These are phyloP conservation scores for Atkinsonella hypoxylon DNA, from an alignment of 2,329 filamentous ascomycete species.

Conservation along the genomic window DNA sequence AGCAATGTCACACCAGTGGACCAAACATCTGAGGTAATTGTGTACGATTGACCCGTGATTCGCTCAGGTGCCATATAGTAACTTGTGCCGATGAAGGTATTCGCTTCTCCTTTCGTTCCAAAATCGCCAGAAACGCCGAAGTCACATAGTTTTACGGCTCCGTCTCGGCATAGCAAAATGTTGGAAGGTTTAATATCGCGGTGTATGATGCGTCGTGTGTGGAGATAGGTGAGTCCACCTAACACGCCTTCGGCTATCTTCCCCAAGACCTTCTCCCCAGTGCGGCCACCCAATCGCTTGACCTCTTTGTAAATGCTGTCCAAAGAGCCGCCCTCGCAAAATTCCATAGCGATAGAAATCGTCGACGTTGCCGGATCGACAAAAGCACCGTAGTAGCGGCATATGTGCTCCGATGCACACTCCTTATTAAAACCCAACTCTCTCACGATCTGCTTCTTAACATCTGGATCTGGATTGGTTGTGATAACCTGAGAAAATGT, in stretches of 20 bases:
- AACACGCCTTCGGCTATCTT: constrained; percentile 95
- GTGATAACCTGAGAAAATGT: constrained; percentile 68
- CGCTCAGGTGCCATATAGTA: constrained; percentile 99
- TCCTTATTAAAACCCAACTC: constrained; percentile 97
- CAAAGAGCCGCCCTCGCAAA: constrained; percentile 90
- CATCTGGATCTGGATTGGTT: constrained; percentile 91
- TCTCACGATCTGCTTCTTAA: constrained; percentile 96
- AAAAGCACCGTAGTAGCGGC: constrained; percentile 93
- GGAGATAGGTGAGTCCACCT: constrained; percentile 86
- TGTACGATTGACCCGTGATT: constrained; percentile 95
- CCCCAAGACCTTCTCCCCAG: constrained; percentile 91
- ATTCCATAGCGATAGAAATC: constrained; percentile 98
- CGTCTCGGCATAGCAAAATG: constrained; percentile 82
- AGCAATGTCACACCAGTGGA: constrained; percentile 90
- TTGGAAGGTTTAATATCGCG: constrained; percentile 98
- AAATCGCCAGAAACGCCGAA: constrained; percentile 97
- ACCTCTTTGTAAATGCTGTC: constrained; percentile 97
- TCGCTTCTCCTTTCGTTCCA: constrained; percentile 95
- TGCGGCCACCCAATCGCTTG: constrained; percentile 85
- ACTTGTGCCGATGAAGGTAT: constrained; percentile 96
- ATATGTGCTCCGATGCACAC: constrained; percentile 92
- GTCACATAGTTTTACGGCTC: constrained; percentile 94
- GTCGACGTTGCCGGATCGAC: constrained; percentile 92
- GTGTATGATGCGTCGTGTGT: constrained; percentile 94
- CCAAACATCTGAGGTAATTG: constrained; percentile 98